Evolutionary conservation across 2,329 filamentous ascomycete genomes (phyloP).

Genomic region (Cladosporium sp.): DNA sequence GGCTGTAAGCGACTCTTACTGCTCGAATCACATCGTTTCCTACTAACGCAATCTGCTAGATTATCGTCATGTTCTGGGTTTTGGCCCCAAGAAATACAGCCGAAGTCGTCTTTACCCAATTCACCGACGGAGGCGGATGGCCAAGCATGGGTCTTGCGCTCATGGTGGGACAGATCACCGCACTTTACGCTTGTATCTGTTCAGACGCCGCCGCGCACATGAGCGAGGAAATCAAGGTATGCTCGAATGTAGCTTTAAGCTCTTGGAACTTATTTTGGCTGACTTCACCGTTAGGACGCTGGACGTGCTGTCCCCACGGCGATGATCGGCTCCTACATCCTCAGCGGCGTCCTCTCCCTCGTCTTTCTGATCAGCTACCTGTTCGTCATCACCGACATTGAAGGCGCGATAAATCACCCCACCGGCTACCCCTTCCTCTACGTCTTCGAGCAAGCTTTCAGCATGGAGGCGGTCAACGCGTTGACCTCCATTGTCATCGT

Average conservation of each 20-base stretch:
- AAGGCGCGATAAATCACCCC: slow-evolving; percentile 28
- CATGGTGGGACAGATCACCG: slow-evolving; percentile 37
- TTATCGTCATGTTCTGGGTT: slow-evolving; percentile 41
- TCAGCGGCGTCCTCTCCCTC: slow-evolving; percentile 20
- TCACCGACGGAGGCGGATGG: slow-evolving; percentile 44
- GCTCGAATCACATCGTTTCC: neutral
- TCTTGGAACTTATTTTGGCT: neutral
- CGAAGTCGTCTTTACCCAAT: slow-evolving; percentile 38
- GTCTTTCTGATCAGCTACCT: slow-evolving; percentile 29
- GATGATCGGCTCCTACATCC: slow-evolving; percentile 21
- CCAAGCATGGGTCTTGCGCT: slow-evolving; percentile 31
- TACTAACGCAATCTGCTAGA: neutral
- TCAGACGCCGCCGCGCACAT: slow-evolving; percentile 35
- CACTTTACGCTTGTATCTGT: slow-evolving; percentile 29
- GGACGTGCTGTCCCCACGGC: slow-evolving; percentile 21
- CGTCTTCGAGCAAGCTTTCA: slow-evolving; percentile 36
- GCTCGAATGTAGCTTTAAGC: neutral
- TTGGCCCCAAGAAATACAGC: slow-evolving; percentile 29
- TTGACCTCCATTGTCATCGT: slow-evolving; percentile 28
- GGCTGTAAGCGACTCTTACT: slow-evolving; percentile 31
- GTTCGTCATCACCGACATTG: slow-evolving; percentile 33
- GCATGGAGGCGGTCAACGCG: slow-evolving; percentile 31
- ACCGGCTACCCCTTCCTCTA: slow-evolving; percentile 40
- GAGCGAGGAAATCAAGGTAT: slow-evolving; percentile 34
- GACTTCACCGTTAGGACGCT: slow-evolving; percentile 17